Percentiles rank a stretch among this genome's conserved stretches.
Conservation (phyloP, 2,329 filamentous ascomycete species). For the Fusarium camptoceras region DNA sequence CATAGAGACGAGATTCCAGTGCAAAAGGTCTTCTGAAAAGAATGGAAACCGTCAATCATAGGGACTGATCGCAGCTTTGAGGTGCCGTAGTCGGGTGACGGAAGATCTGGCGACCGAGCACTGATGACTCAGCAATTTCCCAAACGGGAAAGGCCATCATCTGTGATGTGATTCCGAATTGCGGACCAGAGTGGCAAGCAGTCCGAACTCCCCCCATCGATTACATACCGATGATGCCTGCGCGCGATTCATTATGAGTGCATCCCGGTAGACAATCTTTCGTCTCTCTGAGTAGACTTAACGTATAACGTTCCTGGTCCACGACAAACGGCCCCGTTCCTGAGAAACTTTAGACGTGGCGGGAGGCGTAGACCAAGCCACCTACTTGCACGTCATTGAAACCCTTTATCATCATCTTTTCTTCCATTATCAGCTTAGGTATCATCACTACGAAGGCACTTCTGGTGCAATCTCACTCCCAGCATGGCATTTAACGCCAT, state of each 20-base stretch:
- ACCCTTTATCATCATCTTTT: slow-evolving; percentile 24
- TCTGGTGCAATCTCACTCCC: slow-evolving; percentile 9
- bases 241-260: slow-evolving; percentile 46
- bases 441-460: slow-evolving; percentile 14
- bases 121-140: slow-evolving; percentile 44
- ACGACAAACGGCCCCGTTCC: slow-evolving; percentile 6
- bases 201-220: slow-evolving; percentile 37
- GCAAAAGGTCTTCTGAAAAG: not conserved
- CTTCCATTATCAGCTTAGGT: slow-evolving; percentile 19
- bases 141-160: slow-evolving; percentile 40
- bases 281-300: slow-evolving; percentile 31
- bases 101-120: slow-evolving; percentile 40
- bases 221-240: slow-evolving; percentile 39
- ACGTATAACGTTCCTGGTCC: slow-evolving; percentile 1
- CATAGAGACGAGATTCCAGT: not conserved
- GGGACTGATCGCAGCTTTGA: not conserved
- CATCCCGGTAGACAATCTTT: slow-evolving; percentile 39
- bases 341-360: slow-evolving; percentile 21
- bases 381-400: slow-evolving; percentile 41
- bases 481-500: slow-evolving; percentile 47
- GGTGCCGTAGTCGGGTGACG: slow-evolving; percentile 19
- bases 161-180: slow-evolving; percentile 47
- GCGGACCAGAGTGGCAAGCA: slow-evolving; percentile 47
- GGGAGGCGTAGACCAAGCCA: slow-evolving; percentile 15
- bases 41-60: not conserved